Conservation (phyloP, 2,329 filamentous ascomycete species). For the Chaetomiaceae sp. region DNA sequence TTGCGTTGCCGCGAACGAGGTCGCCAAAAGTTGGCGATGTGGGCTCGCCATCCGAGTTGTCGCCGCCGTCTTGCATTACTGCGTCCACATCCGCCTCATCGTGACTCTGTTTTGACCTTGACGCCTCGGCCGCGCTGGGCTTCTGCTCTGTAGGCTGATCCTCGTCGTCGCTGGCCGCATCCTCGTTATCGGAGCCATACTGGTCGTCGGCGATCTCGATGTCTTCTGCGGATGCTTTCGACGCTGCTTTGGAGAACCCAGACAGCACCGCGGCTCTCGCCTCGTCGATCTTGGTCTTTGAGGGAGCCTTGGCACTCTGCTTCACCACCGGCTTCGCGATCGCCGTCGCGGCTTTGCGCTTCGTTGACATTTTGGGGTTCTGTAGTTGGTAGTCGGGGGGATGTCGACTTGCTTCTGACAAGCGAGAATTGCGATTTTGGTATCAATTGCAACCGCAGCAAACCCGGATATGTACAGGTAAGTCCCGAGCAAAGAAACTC, state of each 20-base stretch:
- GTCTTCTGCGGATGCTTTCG: slow-evolving; percentile 32
- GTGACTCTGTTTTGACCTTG: slow-evolving; percentile 22
- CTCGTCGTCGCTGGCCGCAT: slow-evolving; percentile 27
- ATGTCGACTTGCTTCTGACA: background rate
- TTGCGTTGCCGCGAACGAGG: slow-evolving; percentile 62
- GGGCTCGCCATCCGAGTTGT: slow-evolving; percentile 40
- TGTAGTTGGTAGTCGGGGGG: background rate
- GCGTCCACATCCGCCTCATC: slow-evolving; percentile 23
- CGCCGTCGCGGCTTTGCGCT: slow-evolving; percentile 55
- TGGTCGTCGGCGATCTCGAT: slow-evolving; percentile 56
- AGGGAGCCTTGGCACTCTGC: slow-evolving; percentile 46
- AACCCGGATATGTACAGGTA: background rate
- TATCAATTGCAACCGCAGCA: background rate
- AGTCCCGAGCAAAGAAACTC: background rate
- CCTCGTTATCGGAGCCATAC: slow-evolving; percentile 43
- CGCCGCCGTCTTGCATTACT: slow-evolving; percentile 29
- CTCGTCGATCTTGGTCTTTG: slow-evolving; percentile 53
- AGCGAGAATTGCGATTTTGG: background rate
- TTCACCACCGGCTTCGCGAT: slow-evolving; percentile 52
- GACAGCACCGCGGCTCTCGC: slow-evolving; percentile 50
- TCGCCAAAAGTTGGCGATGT: slow-evolving; percentile 77
- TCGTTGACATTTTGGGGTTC: slow-evolving; percentile 48
- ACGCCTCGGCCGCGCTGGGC: slow-evolving; percentile 14
- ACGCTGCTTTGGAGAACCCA: slow-evolving; percentile 31
- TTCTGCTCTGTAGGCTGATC: background rate